These are phyloP conservation scores for Beauveria sp. DNA, from an alignment of 2,329 filamentous ascomycete species.

Conservation along the genomic window DNA sequence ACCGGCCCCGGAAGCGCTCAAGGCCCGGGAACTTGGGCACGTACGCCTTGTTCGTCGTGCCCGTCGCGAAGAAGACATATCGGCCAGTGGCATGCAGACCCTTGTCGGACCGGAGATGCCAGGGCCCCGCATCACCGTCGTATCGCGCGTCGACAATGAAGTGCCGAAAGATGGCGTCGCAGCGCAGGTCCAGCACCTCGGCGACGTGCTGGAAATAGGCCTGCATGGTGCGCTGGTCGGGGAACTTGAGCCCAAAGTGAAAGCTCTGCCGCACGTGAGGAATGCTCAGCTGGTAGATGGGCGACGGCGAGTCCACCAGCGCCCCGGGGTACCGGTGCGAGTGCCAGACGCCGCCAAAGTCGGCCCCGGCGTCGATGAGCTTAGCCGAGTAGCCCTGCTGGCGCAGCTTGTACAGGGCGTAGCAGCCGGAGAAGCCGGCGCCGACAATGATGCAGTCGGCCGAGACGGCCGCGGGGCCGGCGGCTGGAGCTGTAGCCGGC, in stretches of 20 bases:
- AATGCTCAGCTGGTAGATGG: conserved; percentile 29
- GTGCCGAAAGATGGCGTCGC: conserved; percentile 36
- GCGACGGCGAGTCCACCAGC: conserved; percentile 29
- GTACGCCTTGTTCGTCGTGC: conserved; percentile 37
- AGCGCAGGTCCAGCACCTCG: conserved; percentile 33
- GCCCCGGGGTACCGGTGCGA: conserved; percentile 38
- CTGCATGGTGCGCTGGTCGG: conserved; percentile 31
- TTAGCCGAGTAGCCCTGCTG: conserved; percentile 28
- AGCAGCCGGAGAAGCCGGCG: conserved; percentile 20
- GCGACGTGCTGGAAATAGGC: conserved; percentile 41
- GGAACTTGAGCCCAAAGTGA: conserved; percentile 35
- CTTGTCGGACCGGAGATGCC: conserved; percentile 36
- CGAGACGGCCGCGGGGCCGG: neutral
- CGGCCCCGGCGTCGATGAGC: conserved; percentile 29
- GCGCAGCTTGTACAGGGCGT: conserved; percentile 28
- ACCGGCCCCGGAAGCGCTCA: conserved; percentile 20
- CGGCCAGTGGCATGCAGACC: conserved; percentile 30
- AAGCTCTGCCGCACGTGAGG: conserved; percentile 35
- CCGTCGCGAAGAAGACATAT: conserved; percentile 39
- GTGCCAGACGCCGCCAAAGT: conserved; percentile 36
- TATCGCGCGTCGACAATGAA: conserved; percentile 34
- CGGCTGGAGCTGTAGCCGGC: neutral
- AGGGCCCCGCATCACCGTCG: conserved; percentile 27
- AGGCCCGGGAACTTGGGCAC: conserved; percentile 28
- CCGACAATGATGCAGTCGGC: conserved; percentile 20